Percentiles rank a stretch among this genome's conserved stretches.
These are phyloP conservation scores for Microdochium paspali DNA, from an alignment of 2,329 filamentous ascomycete genomes.

Conservation along the genomic window DNA sequence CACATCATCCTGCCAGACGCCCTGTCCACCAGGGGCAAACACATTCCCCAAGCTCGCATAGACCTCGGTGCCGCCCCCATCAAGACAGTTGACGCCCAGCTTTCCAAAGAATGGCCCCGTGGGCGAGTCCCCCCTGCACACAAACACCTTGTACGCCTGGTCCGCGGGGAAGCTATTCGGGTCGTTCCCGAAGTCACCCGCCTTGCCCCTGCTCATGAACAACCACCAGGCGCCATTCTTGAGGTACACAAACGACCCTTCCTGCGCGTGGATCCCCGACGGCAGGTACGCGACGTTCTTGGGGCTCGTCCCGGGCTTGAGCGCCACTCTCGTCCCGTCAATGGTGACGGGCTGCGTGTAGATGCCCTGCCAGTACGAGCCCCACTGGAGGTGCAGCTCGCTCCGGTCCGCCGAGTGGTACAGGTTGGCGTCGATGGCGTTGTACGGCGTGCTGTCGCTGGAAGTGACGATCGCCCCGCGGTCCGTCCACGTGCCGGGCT, in stretches of 20 bases:
- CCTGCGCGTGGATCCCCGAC: conserved; percentile 39
- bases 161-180: conserved; percentile 38
- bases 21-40: conserved; percentile 56
- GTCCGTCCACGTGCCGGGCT: conserved; percentile 50
- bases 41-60: conserved; percentile 46
- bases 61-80: conserved; percentile 48
- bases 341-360: conserved; percentile 26
- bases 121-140: conserved; percentile 46
- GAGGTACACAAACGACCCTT: conserved; percentile 47
- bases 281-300: conserved; percentile 33
- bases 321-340: conserved; percentile 25
- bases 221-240: conserved; percentile 52
- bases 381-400: conserved; percentile 47
- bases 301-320: conserved; percentile 15
- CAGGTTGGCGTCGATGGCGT: conserved; percentile 52
- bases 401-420: conserved; percentile 24
- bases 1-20: conserved; percentile 39
- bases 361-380: conserved; percentile 59
- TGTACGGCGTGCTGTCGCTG: conserved; percentile 33
- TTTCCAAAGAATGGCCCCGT: conserved; percentile 49
- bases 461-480: conserved; percentile 41
- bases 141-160: conserved; percentile 56
- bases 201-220: conserved; percentile 51
- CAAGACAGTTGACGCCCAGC: conserved; percentile 38
- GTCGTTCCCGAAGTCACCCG: conserved; percentile 45